Conservation (phyloP, 805 yeast genomes). For the Candida oleophila region DNA sequence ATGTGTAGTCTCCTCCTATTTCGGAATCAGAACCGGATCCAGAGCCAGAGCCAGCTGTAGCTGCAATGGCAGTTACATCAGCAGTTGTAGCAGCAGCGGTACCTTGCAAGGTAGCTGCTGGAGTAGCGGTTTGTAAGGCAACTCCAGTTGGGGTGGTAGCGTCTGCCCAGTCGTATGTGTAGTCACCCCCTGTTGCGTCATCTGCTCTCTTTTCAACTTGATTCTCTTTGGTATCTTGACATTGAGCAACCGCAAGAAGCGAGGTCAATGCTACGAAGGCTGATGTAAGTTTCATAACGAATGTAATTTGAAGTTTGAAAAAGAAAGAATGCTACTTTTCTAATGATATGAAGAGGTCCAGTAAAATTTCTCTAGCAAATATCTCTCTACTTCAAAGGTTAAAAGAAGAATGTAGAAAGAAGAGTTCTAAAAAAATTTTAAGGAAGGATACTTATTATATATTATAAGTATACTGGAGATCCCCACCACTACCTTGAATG, state of each 20-base stretch:
- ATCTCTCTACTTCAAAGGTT: too few species aligned
- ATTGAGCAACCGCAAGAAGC: background rate
- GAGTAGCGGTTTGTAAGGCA: background rate
- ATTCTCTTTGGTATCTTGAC: background rate
- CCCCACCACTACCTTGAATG: background rate
- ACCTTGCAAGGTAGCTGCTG: background rate
- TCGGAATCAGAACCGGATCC: background rate
- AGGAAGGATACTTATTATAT: background rate
- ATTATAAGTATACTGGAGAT: background rate
- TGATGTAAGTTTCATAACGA: constrained; percentile 2
- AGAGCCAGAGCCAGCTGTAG: background rate
- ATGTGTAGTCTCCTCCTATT: constrained; percentile 1
- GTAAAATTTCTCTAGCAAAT: too few species aligned
- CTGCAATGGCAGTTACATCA: background rate
- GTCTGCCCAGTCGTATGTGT: background rate
- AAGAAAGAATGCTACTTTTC: too few species aligned
- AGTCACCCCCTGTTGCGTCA: constrained; percentile 1
- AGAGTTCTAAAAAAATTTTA: background rate
- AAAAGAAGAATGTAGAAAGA: background rate
- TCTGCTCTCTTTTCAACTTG: constrained; percentile 2
- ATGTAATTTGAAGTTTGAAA: background rate
- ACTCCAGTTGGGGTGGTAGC: background rate
- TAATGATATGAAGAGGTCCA: too few species aligned
- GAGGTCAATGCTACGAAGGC: background rate
- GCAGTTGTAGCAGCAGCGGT: background rate